phyloP scores from a whole-genome alignment of 441 rosid genomes.

The Erysimum cheiri region DNA sequence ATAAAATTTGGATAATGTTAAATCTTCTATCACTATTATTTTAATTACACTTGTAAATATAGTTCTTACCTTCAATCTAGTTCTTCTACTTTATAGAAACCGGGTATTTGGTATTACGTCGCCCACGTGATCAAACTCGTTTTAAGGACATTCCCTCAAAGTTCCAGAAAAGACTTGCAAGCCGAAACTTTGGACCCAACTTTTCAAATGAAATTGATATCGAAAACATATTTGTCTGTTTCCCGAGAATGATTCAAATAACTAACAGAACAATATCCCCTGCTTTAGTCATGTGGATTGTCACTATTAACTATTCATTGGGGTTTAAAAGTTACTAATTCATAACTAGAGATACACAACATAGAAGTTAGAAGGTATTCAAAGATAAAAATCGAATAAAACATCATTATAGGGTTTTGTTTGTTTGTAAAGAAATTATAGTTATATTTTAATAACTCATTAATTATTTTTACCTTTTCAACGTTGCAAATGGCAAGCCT shows the following conservation, averaged over 20 bases:
- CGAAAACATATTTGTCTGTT: neutral
- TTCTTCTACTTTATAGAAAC: neutral
- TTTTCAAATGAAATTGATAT: neutral
- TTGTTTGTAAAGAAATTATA: neutral
- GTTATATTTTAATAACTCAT: neutral
- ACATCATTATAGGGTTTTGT: neutral
- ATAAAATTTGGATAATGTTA: neutral
- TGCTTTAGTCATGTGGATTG: conserved; percentile 29
- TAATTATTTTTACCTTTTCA: neutral
- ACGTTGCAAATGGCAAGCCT: conserved; percentile 34
- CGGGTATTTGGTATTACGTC: conserved; percentile 5
- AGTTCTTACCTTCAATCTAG: neutral
- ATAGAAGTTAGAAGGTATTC: neutral
- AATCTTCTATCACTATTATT: neutral
- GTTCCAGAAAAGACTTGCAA: conserved; percentile 28
- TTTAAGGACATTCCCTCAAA: conserved; percentile 24
- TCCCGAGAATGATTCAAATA: conserved; percentile 16
- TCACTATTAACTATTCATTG: neutral
- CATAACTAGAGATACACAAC: conserved; percentile 6
- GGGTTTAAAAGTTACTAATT: neutral
- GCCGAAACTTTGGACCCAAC: conserved; percentile 40
- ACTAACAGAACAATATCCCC: neutral
- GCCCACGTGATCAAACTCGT: conserved; percentile 29
- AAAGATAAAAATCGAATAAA: neutral
- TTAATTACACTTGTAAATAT: neutral